Evolutionary conservation across 257 asterid genomes (phyloP), one percentile per base, ranked within the genome.

Genomic region (Scutellaria galericulata): DNA sequence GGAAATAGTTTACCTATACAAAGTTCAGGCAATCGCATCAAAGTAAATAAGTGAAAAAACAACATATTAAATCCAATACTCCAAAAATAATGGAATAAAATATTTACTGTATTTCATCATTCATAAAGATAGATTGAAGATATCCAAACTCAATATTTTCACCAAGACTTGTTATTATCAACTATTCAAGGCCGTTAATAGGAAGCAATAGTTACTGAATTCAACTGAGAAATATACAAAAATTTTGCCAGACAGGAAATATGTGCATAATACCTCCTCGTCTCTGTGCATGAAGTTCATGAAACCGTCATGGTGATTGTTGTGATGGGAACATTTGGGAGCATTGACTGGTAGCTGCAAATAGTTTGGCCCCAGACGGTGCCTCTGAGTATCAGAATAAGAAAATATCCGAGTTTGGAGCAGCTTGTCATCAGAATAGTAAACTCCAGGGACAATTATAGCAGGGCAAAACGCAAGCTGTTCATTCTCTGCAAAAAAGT

Each of bases 211-310:
- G 3, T 15, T 37, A 39, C 24, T 22, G 11, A 15, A 37, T 24
- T n/a, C 44, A 63, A 62, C 54, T 8, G 58, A 12, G 41, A 40
- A 18, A 15, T 42, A n/a, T 42, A 15, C 18, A 42, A 37, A 48
- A 18, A 53, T 18, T 62, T 48, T 7, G 13, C 22, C 22, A 44
- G 35, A 40, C 55, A 31, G 13, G 24, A 54, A 40, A 18, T 1
- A 50, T 5, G 57, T 46, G n/a, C 22, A 64, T 9, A 50, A 6
- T 83, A 87, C 96, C 96, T 89, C 96, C 79, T 85, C 96, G 75
- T 86, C 90, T 81, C 96, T 84, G 73, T 89, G 92, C 90, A 87
- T 89, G 78, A 89, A 83, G 79, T 89, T 86, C 92, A 88, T 88
- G 64, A 82, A 79, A 70, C 96, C 96, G 1, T 89, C 96, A 45